phyloP scores from a whole-genome alignment of 1,284 basidiomycete genomes.

The Rhizoctonia solani region DNA sequence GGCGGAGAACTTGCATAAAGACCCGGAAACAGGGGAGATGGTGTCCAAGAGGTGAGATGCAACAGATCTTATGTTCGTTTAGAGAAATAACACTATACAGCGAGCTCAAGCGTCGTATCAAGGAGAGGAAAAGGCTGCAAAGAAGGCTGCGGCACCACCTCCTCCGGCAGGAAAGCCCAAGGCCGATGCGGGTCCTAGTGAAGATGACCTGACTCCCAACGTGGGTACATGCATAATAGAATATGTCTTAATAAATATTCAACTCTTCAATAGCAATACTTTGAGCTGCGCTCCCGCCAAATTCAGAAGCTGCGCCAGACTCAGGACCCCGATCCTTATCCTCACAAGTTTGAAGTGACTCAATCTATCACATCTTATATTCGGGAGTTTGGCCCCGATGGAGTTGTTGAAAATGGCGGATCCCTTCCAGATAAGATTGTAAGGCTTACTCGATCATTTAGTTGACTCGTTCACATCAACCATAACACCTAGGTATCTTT shows the following conservation, averaged over 20 bases:
- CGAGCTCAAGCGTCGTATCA: conserved; percentile 89
- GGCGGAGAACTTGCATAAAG: conserved; percentile 57
- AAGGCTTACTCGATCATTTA: background rate
- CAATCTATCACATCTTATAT: conserved; percentile 81
- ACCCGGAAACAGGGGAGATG: conserved; percentile 91
- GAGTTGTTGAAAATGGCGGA: conserved; percentile 64
- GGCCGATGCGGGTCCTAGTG: conserved; percentile 50
- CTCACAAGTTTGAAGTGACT: conserved; percentile 97
- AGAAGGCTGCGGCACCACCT: conserved; percentile 62
- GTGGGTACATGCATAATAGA: background rate
- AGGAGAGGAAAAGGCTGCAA: conserved; percentile 85
- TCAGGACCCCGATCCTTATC: conserved; percentile 91
- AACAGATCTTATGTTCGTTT: background rate
- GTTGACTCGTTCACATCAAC: background rate
- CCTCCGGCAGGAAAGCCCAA: conserved; percentile 49
- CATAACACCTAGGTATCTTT: conserved; percentile 40
- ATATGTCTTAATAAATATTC: background rate
- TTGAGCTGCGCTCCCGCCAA: conserved; percentile 86
- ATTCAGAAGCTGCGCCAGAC: conserved; percentile 87
- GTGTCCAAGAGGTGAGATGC: conserved; percentile 86
- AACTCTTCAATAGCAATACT: conserved; percentile 82
- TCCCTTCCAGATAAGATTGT: conserved; percentile 23
- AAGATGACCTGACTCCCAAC: conserved; percentile 80
- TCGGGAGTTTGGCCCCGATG: conserved; percentile 72
- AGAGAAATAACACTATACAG: conserved; percentile 51